A percentile compares a stretch with the other conserved stretches of the same genome.
These are phyloP conservation scores for Ceratobasidium sp. DNA, from an alignment of 1,284 basidiomycete genomes.

Conservation along the genomic window DNA sequence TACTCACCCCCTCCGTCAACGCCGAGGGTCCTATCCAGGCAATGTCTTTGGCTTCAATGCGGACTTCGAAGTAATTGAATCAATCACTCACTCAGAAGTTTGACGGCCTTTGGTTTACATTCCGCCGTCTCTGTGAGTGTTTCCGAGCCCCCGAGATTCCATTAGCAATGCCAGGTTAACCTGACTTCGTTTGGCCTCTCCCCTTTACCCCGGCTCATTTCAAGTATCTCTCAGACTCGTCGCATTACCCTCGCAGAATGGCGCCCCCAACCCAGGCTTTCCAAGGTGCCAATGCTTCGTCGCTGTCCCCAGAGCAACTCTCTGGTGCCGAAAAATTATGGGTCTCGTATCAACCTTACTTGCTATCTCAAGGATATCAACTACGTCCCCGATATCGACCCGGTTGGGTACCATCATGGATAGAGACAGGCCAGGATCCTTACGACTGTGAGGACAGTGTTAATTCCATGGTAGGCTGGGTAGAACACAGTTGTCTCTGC, in stretches of 20 bases:
- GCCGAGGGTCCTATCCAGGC: too few species aligned
- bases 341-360: background rate
- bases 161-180: too few species aligned
- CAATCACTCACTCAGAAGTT: too few species aligned
- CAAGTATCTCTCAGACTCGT: background rate
- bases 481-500: too few species aligned
- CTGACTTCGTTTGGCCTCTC: too few species aligned
- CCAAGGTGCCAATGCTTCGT: background rate
- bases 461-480: slow-evolving; percentile 34
- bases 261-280: background rate
- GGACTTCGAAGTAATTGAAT: too few species aligned
- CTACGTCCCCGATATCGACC: slow-evolving; percentile 44
- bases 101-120: too few species aligned
- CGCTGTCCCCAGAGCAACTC: background rate
- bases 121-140: too few species aligned
- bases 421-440: slow-evolving; percentile 24
- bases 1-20: too few species aligned
- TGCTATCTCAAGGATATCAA: slow-evolving; percentile 42
- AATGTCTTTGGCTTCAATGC: too few species aligned
- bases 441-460: slow-evolving; percentile 41
- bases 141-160: too few species aligned
- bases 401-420: slow-evolving; percentile 45
- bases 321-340: background rate
- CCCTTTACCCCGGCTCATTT: background rate
- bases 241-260: background rate